A percentile compares a stretch with the other conserved stretches of the same genome.
Evolutionary conservation across 805 yeast genomes (phyloP).

Genomic region (Candida chauliodis): DNA sequence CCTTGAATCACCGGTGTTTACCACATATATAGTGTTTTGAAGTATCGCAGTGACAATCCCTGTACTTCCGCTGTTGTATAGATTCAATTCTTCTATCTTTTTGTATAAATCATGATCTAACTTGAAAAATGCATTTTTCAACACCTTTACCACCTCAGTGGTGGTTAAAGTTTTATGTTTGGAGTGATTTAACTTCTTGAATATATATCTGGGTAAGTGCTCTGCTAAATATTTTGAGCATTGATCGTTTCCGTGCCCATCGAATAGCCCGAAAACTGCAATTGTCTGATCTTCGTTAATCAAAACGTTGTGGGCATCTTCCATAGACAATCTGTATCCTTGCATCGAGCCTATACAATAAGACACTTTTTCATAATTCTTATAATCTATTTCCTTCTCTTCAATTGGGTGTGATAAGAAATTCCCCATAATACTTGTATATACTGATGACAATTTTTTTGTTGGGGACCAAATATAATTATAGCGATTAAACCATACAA

Average conservation of each 20-base stretch:
- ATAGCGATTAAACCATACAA: too few relatives aligned
- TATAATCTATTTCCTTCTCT: conserved; percentile 56
- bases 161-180: background rate
- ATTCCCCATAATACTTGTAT: conserved; percentile 55
- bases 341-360: conserved; percentile 75
- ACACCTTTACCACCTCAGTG: background rate
- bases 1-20: conserved; percentile 77
- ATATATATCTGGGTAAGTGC: conserved; percentile 35
- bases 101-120: conserved; percentile 29
- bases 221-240: conserved; percentile 54
- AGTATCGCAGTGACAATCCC: conserved; percentile 33
- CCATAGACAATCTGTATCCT: conserved; percentile 72
- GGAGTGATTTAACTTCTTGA: conserved; percentile 16
- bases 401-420: conserved; percentile 70
- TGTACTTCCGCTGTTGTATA: conserved; percentile 41
- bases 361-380: conserved; percentile 42
- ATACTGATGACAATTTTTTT: conserved; percentile 3
- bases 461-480: conserved; percentile 1
- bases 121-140: conserved; percentile 30
- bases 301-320: conserved; percentile 64
- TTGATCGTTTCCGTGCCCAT: conserved; percentile 77
- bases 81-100: conserved; percentile 14
- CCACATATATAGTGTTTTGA: conserved; percentile 46
- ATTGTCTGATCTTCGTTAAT: conserved; percentile 40
- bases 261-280: conserved; percentile 68